Evolutionary conservation across 148 eudicot species (phyloP), one percentile per base, ranked within the genome.

Genomic region (Rhododendron henanense): DNA sequence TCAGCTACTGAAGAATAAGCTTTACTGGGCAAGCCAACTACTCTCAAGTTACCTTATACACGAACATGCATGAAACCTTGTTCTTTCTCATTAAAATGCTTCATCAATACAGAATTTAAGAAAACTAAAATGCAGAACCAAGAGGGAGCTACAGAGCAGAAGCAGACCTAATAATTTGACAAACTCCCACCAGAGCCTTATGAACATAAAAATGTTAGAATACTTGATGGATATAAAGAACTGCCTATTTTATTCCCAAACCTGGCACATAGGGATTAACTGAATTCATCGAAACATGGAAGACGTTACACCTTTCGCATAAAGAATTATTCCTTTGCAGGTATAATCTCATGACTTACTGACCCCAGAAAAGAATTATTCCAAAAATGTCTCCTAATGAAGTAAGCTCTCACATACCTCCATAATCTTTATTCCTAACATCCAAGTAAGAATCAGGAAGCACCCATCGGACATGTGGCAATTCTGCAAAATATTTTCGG

Each of bases 371-470:
- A 71, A 71, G 6, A 69, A 23, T 63, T 10, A 41, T 41, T 18
- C 33, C 4, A 74, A 10, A 84, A 19, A 73, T 84, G 33, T 79
- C 48, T 21, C 67, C 31, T 19, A 9, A 51, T 11, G 53, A 8
- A 83, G 18, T 37, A 33, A 45, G 71, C 2, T 83, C n/a, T 16
- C n/a, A 23, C 82, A 57, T 90, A 94, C 97, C 97, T 85, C 94
- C 95, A 87, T 94, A 94, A 84, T 92, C 92, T 87, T 94, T 94
- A 63, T 93, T 94, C 87, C 84, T 89, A 9, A 93, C 97, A 90
- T 94, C 95, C 88, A 93, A 76, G 88, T 94, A 94, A n/a, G 97
- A 94, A 87, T 94, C 97, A 63, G 97, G 97, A 71, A 94, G 95
- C 90, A 94, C 97, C 95, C 95, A 94, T 15, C 91, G 91, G 63